Evolutionary conservation across 805 yeast species (phyloP), one percentile per base, ranked within the genome.

Genomic region (Limtongozyma cylindracea): DNA sequence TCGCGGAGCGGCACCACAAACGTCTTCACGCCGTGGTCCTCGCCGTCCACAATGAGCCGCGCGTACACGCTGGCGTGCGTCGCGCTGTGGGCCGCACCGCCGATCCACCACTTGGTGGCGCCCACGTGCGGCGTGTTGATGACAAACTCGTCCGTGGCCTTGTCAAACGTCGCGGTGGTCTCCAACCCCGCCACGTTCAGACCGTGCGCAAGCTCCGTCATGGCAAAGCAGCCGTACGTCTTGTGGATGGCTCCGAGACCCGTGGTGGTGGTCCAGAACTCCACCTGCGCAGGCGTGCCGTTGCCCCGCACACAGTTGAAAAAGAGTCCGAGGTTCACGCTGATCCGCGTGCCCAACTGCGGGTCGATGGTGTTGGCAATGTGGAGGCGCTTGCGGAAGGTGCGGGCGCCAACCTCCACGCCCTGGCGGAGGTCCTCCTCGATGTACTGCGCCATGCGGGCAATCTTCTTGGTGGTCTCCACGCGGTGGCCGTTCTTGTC

Each of bases 201-300:
- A 13, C 94, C 94, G 41, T 78, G 94, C 6, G 77, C 91, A 33
- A 78, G 42, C 47, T 78, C 94, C 10, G 93, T 80, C 94, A 78
- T 78, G 20, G 72, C 78, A 47, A 78, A 78, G 45, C 93, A 80
- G 13, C 94, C 94, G 36, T 67, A 72, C 12, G 31, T 23, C 18
- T 17, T 13, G 27, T 30, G 30, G 19, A 33, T 22, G 17, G 27
- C 22, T 10, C 13, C 19, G 11, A 35, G 31, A 19, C 30, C 37
- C 27, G 31, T 33, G 20, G 25, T 24, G 16, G 14, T 10, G 24
- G 30, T 19, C 37, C 37, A 33, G 27, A 12, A 33, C 9, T 24
- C 19, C 16, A 26, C 22, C 25, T 33, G 37, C 10, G 27, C 29
- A 16, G 19, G 24, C 17, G 37, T 33, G n/a, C 35, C 37, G 28